These are phyloP conservation scores for Bipolaris bicolor DNA, from an alignment of 2,329 filamentous ascomycete species.

Conservation along the genomic window DNA sequence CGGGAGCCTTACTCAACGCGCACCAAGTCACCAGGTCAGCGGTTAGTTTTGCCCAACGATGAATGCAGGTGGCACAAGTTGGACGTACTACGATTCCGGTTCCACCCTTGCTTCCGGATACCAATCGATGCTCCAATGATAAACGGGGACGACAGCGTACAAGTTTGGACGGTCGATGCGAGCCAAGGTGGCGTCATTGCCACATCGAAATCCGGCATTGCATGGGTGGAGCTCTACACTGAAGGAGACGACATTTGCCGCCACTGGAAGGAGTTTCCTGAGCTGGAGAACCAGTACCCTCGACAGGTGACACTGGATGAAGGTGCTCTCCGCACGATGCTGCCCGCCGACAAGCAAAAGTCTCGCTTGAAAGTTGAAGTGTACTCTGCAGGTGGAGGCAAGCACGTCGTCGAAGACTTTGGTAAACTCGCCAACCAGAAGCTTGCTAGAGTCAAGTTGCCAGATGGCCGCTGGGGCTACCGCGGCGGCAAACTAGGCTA, in stretches of 20 bases:
- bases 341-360: conserved; percentile 76
- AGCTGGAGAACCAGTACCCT: conserved; percentile 65
- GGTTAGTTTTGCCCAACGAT: conserved; percentile 74
- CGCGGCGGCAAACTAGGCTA: conserved; percentile 75
- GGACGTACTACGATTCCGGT: conserved; percentile 85
- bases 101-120: conserved; percentile 86
- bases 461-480: conserved; percentile 76
- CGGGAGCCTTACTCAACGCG: conserved; percentile 86
- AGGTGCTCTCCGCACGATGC: conserved; percentile 70
- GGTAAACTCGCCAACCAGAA: conserved; percentile 69
- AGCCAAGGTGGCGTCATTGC: conserved; percentile 78
- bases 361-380: conserved; percentile 72
- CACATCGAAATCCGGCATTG: conserved; percentile 80
- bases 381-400: conserved; percentile 77
- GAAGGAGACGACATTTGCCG: conserved; percentile 83
- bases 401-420: conserved; percentile 79
- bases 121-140: conserved; percentile 69
- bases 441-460: conserved; percentile 73
- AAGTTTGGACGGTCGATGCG: conserved; percentile 84
- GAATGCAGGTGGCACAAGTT: conserved; percentile 93
- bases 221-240: conserved; percentile 81
- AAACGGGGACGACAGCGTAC: conserved; percentile 74
- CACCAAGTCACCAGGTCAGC: conserved; percentile 79
- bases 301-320: conserved; percentile 78
- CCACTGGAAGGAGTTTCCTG: conserved; percentile 79